These are phyloP conservation scores for Jacaranda mimosifolia DNA, from an alignment of 257 asterid genomes.

Conservation along the genomic window DNA sequence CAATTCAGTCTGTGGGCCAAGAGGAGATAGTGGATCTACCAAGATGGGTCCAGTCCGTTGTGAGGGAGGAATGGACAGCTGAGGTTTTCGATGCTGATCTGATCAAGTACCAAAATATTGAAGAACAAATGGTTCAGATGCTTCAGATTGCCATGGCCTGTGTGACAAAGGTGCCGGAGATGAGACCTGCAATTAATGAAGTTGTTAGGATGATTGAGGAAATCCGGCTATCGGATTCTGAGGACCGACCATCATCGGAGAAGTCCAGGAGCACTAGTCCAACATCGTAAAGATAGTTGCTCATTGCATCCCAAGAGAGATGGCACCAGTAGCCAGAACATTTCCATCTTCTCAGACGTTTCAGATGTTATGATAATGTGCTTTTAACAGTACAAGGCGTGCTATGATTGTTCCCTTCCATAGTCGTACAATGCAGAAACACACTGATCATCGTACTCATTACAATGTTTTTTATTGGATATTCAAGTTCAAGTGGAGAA, in stretches of 20 bases:
- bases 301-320: not conserved
- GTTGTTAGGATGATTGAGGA: slow-evolving; percentile 68
- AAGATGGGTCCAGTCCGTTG: slow-evolving; percentile 76
- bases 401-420: slow-evolving; percentile 14
- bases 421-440: slow-evolving; percentile 18
- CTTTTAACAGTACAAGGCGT: not conserved
- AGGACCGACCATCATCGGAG: slow-evolving; percentile 49
- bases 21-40: slow-evolving; percentile 69
- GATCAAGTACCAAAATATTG: slow-evolving; percentile 51
- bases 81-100: slow-evolving; percentile 73
- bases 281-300: slow-evolving; percentile 19
- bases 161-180: slow-evolving; percentile 57
- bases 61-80: slow-evolving; percentile 83
- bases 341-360: slow-evolving; percentile 10
- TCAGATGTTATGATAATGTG: slow-evolving; percentile 25
- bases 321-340: slow-evolving; percentile 1
- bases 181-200: slow-evolving; percentile 68
- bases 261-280: slow-evolving; percentile 55
- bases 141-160: slow-evolving; percentile 84
- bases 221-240: slow-evolving; percentile 51
- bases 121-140: slow-evolving; percentile 81
- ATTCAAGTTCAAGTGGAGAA: slow-evolving; percentile 14
- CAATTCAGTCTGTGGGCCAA: slow-evolving; percentile 54
- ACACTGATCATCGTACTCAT: slow-evolving; percentile 4
- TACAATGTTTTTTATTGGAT: slow-evolving; percentile 20